Evolutionary conservation across 169 alveolate genomes (phyloP), one percentile per base, ranked within the genome.

Genomic region (Cryptosporidium tyzzeri): DNA sequence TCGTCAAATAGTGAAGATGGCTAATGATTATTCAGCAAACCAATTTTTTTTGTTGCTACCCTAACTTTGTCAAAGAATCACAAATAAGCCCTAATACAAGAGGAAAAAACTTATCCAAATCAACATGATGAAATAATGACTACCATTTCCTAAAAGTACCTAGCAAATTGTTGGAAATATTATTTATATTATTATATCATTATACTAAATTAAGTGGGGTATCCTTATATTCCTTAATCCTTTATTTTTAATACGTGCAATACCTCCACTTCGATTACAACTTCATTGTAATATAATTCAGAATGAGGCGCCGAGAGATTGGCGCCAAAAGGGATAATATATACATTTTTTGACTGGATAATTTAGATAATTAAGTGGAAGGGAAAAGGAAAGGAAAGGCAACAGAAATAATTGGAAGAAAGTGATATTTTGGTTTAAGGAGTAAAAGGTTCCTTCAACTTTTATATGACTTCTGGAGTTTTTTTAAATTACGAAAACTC

Each of bases 321-420:
- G 67, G 67, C 67, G 67, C 67, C 67, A 1, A 1, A 3, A 2
- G 31, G 37, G 26, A 55, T 55, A 3, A 31, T 23, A 16, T 55
- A 6, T 21, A 41, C 16, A 53, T n/a, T 14, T 55, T 55, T 55
- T 55, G 67, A 55, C 67, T 23, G 67, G 67, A 55, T 55, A 55
- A 55, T 23, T 16, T 18, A 55, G 67, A 55, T n/a, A 55, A 55
- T 16, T 23, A 21, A 55, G 37, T 8, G 67, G 7, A 26, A 23
- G 0, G 8, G 12, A 21, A 21, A 55, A 9, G 35, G 67, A 1
- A 26, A 23, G 8, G 8, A 26, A 21, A 21, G 23, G 21, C 16
- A 8, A 53, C 4, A 53, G 33, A 18, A 0, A n/a, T 53, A 53
- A 53, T 10, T 53, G 29, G 33, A 55, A 26, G 67, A 55, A 55